phyloP scores from a whole-genome alignment of 2,329 filamentous ascomycete species.

The Byssoonygena ceratinophila region DNA sequence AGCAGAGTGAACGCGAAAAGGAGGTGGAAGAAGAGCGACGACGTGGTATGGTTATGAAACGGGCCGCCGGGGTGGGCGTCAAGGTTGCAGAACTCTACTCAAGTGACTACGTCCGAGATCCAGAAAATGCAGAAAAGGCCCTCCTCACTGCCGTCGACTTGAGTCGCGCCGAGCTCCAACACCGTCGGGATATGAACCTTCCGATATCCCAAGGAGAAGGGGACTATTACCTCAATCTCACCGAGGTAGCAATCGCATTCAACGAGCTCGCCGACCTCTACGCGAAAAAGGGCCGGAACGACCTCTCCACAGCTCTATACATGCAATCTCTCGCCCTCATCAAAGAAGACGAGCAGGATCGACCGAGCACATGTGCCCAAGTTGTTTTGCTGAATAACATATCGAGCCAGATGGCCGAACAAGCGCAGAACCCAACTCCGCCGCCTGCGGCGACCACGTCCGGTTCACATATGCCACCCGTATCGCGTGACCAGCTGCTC shows the following conservation, averaged over 20 bases:
- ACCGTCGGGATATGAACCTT: constrained; percentile 56
- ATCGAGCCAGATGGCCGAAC: constrained; percentile 37
- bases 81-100: constrained; percentile 80
- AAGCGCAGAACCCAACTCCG: constrained; percentile 23
- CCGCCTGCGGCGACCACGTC: constrained; percentile 27
- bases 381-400: constrained; percentile 59
- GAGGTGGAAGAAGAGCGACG: constrained; percentile 32
- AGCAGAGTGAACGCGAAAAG: constrained; percentile 12
- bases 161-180: constrained; percentile 60
- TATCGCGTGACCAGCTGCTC: constrained; percentile 52
- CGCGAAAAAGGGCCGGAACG: constrained; percentile 60
- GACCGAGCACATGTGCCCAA: constrained; percentile 56
- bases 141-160: constrained; percentile 76
- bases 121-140: constrained; percentile 61
- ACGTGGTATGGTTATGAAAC: constrained; percentile 47
- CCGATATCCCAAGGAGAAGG: constrained; percentile 47
- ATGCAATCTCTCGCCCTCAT: constrained; percentile 69
- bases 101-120: constrained; percentile 61
- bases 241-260: constrained; percentile 29
- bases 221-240: constrained; percentile 29
- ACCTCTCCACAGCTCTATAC: constrained; percentile 75
- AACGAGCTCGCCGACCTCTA: constrained; percentile 66
- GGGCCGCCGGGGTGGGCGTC: constrained; percentile 62
- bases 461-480: constrained; percentile 29
- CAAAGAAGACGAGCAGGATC: constrained; percentile 32